Percentiles rank a stretch among this genome's conserved stretches.
phyloP scores from a whole-genome alignment of 345 rosid genomes.

The Nephelium lappaceum region DNA sequence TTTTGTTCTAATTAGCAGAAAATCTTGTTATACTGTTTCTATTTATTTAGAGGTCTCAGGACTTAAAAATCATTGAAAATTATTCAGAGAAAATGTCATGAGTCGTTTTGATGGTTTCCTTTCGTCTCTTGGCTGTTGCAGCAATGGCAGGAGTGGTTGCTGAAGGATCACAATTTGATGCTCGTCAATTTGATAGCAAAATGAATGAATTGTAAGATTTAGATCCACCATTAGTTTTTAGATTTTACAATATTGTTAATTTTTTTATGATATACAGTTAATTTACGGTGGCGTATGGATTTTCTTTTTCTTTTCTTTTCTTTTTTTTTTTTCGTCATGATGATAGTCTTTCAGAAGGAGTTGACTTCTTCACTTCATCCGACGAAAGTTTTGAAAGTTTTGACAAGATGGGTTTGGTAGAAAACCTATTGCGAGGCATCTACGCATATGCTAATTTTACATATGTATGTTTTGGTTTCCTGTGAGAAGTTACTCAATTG shows the following conservation, averaged over 20 bases:
- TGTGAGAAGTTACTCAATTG: background rate
- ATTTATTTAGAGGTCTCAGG: too few species aligned
- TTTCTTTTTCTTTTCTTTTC: too few species aligned
- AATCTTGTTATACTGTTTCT: too few species aligned
- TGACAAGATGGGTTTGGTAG: slow-evolving; percentile 52
- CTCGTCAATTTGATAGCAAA: slow-evolving; percentile 41
- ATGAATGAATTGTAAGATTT: slow-evolving; percentile 44
- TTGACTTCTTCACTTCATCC: slow-evolving; percentile 41
- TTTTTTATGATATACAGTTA: background rate
- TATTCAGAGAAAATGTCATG: too few species aligned
- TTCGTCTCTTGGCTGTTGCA: slow-evolving; percentile 7
- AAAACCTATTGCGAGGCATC: slow-evolving; percentile 54
- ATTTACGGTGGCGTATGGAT: background rate
- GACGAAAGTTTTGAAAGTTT: slow-evolving; percentile 54
- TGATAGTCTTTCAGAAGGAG: slow-evolving; percentile 41
- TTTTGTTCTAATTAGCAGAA: too few species aligned
- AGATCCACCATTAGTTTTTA: background rate
- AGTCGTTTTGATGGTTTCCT: background rate
- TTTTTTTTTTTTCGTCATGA: slow-evolving; percentile 3
- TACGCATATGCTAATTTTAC: slow-evolving; percentile 42
- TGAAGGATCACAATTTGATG: slow-evolving; percentile 48
- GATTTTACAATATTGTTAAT: background rate
- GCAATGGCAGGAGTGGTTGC: slow-evolving; percentile 48
- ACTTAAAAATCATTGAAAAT: too few species aligned
- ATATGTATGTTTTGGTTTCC: background rate